These are phyloP conservation scores for Porcisia deanei DNA, from an alignment of 208 protist species.

Conservation along the genomic window DNA sequence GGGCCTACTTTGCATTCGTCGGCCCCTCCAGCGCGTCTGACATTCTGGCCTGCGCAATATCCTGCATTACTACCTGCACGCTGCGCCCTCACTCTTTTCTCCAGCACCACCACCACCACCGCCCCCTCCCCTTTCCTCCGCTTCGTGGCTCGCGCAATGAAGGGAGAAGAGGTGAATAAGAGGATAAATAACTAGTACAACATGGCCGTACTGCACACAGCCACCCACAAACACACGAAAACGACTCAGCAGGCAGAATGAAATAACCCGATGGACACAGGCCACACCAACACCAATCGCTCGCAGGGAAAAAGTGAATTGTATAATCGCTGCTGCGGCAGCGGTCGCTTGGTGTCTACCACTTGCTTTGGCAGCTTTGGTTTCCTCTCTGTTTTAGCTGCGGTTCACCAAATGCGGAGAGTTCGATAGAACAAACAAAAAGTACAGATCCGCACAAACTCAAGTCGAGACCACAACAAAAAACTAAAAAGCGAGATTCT, in stretches of 20 bases:
- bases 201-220: not conserved
- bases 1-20: not conserved
- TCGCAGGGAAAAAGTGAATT: not conserved
- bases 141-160: too few relatives aligned
- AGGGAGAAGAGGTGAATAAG: not conserved
- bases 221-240: conserved; percentile 3
- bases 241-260: not conserved
- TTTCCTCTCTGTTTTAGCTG: not conserved
- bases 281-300: not conserved
- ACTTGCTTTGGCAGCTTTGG: not conserved
- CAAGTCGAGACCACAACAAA: not conserved
- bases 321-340: not conserved
- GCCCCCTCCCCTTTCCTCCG: not conserved
- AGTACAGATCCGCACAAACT: not conserved
- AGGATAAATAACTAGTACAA: not conserved
- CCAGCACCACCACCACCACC: not conserved
- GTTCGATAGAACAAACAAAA: not conserved
- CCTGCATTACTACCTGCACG: not conserved
- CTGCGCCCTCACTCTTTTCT: not conserved
- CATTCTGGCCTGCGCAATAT: not conserved
- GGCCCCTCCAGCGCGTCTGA: not conserved
- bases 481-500: not conserved
- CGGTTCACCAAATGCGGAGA: not conserved
- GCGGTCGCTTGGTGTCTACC: not conserved
- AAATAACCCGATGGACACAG: not conserved